phyloP scores from a whole-genome alignment of 2,329 filamentous ascomycete species.

The Cladosporium sp. region DNA sequence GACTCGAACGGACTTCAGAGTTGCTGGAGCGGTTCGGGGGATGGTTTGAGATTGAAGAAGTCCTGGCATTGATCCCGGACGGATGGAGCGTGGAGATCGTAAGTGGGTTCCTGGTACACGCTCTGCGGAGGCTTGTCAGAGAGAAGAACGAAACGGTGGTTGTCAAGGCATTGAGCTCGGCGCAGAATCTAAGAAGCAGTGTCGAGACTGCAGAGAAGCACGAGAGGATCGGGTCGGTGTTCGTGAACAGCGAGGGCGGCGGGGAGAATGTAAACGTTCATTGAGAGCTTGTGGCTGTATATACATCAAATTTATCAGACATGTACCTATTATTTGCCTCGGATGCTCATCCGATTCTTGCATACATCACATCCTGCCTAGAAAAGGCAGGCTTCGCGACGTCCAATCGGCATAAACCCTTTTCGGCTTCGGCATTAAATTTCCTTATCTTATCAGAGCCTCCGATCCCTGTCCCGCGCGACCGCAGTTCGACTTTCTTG shows the following conservation, averaged over 20 bases:
- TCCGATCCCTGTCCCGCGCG: too few relatives aligned
- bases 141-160: conserved; percentile 48
- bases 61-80: conserved; percentile 70
- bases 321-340: too few relatives aligned
- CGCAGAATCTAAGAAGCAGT: conserved; percentile 66
- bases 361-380: too few relatives aligned
- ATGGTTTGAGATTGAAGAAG: conserved; percentile 80
- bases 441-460: too few relatives aligned
- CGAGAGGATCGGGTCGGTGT: conserved; percentile 42
- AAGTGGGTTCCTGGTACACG: conserved; percentile 72
- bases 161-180: conserved; percentile 66
- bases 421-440: too few relatives aligned
- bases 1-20: conserved; percentile 78
- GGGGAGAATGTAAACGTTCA: background rate
- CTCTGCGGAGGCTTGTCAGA: conserved; percentile 69
- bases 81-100: conserved; percentile 82
- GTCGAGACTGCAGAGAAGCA: conserved; percentile 52
- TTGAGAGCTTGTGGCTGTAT: too few relatives aligned
- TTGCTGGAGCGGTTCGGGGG: conserved; percentile 84
- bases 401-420: too few relatives aligned
- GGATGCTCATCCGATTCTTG: too few relatives aligned
- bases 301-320: too few relatives aligned
- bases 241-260: background rate
- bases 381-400: too few relatives aligned
- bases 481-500: background rate